Percentiles rank a stretch among this genome's conserved stretches.
phyloP scores from a whole-genome alignment of 768 basidiomycete genomes.

The Phanerochaete carnosa region DNA sequence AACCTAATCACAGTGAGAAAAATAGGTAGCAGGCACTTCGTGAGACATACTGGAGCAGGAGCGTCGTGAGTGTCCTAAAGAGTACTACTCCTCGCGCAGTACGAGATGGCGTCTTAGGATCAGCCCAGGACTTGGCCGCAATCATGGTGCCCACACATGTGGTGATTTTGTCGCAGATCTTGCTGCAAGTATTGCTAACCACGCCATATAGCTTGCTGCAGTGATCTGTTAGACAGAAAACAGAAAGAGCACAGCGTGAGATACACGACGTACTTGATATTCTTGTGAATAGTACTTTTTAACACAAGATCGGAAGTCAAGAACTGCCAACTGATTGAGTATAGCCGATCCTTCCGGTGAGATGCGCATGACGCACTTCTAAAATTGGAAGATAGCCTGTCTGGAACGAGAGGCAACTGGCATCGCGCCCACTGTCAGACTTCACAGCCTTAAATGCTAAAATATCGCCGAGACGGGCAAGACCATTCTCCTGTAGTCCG shows the following conservation, averaged over 20 bases:
- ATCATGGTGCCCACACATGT: slow-evolving; percentile 23
- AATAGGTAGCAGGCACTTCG: background rate
- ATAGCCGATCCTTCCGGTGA: background rate
- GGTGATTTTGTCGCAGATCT: slow-evolving; percentile 14
- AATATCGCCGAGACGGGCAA: too few species aligned
- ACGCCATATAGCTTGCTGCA: slow-evolving; percentile 20
- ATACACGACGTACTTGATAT: slow-evolving; percentile 23
- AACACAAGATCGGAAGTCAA: slow-evolving; percentile 27
- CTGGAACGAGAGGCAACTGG: slow-evolving; percentile 26
- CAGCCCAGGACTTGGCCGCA: slow-evolving; percentile 19
- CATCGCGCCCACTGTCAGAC: slow-evolving; percentile 7
- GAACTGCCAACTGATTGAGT: slow-evolving; percentile 18
- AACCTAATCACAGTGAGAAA: slow-evolving; percentile 32
- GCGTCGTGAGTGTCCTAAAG: slow-evolving; percentile 26
- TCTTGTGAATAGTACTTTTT: slow-evolving; percentile 27
- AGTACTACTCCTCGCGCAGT: slow-evolving; percentile 20
- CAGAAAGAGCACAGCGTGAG: background rate
- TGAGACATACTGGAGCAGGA: slow-evolving; percentile 15
- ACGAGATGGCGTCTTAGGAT: slow-evolving; percentile 10
- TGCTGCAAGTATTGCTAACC: slow-evolving; percentile 23
- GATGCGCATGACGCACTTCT: slow-evolving; percentile 14
- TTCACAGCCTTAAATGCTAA: slow-evolving; percentile 21
- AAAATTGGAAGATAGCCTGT: slow-evolving; percentile 28
- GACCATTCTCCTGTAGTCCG: too few species aligned
- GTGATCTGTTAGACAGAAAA: background rate